Evolutionary conservation across 805 yeast genomes (phyloP).

Genomic region (Saccharomycopsis schoenii): DNA sequence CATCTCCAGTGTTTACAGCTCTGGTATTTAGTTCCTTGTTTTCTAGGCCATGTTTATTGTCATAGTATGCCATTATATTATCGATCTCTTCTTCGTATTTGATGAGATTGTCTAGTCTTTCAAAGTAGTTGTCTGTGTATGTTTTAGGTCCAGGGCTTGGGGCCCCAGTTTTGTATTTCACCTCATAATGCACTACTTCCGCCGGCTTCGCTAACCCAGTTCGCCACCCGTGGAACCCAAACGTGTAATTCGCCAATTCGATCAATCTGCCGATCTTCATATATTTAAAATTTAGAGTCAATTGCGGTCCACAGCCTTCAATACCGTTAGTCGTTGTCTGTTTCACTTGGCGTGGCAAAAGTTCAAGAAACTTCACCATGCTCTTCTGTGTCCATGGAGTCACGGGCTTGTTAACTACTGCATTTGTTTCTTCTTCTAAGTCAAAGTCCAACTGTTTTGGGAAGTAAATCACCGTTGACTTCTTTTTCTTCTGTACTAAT

Average conservation of each 20-base stretch:
- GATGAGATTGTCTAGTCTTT: slow-evolving; percentile 1
- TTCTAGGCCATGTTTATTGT: neutral
- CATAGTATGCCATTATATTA: neutral
- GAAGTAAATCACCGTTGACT: neutral
- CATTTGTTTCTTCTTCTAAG: neutral
- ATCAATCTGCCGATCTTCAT: slow-evolving; percentile 20
- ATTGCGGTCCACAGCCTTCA: neutral
- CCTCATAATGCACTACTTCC: neutral
- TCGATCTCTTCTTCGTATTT: slow-evolving; percentile 3
- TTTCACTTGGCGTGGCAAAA: neutral
- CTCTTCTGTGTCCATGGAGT: neutral
- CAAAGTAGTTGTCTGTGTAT: slow-evolving; percentile 10
- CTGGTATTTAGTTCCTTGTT: neutral
- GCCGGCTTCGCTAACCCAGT: slow-evolving; percentile 25
- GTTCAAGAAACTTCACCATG: neutral
- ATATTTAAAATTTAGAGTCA: neutral
- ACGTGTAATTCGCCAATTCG: slow-evolving; percentile 35
- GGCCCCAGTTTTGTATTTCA: neutral
- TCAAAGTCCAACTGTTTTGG: neutral
- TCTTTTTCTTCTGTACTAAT: neutral
- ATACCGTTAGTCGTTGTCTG: neutral
- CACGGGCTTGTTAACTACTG: neutral
- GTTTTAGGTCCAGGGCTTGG: neutral
- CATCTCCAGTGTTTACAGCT: too few species aligned
- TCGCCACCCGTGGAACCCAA: slow-evolving; percentile 46